Conservation (phyloP, 108 stramenopile species). For the Skeletonema grethae region DNA sequence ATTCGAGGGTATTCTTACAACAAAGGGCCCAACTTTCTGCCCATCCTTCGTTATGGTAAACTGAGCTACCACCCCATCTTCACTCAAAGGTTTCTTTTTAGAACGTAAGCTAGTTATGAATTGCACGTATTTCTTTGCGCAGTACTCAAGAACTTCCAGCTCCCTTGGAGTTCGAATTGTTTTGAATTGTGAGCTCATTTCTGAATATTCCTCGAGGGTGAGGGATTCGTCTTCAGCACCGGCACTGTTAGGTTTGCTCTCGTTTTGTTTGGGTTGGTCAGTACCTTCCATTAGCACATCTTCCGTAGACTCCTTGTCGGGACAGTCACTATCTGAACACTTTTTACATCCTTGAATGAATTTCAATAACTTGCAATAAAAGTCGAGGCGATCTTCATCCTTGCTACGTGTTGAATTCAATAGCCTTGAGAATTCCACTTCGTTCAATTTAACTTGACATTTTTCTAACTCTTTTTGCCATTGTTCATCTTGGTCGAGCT, state of each 20-base stretch:
- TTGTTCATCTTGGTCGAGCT: conserved; percentile 51
- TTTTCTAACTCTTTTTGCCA: conserved; percentile 56
- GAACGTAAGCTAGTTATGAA: conserved; percentile 25
- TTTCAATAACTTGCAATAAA: not conserved
- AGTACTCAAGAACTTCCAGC: conserved; percentile 69
- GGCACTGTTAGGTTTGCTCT: not conserved
- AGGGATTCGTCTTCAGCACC: conserved; percentile 15
- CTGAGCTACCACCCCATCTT: conserved; percentile 63
- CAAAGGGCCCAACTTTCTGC: conserved; percentile 39
- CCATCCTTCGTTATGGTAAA: conserved; percentile 48
- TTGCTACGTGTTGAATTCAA: not conserved
- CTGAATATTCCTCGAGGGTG: conserved; percentile 45
- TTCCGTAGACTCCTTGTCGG: not conserved
- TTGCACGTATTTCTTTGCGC: conserved; percentile 40
- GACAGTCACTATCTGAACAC: conserved; percentile 36
- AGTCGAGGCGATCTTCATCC: not conserved
- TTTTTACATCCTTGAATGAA: conserved; percentile 22
- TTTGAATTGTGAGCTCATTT: conserved; percentile 52
- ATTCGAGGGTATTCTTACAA: conserved; percentile 60
- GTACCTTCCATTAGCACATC: conserved; percentile 1
- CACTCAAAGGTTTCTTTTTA: conserved; percentile 43
- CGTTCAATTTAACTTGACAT: conserved; percentile 12
- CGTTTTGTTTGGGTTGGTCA: not conserved
- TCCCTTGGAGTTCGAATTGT: conserved; percentile 53
- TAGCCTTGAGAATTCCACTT: not conserved